A percentile compares a stretch with the other conserved stretches of the same genome.
phyloP scores from a whole-genome alignment of 805 yeast genomes.

The Zygosaccharomyces pseudorouxii region DNA sequence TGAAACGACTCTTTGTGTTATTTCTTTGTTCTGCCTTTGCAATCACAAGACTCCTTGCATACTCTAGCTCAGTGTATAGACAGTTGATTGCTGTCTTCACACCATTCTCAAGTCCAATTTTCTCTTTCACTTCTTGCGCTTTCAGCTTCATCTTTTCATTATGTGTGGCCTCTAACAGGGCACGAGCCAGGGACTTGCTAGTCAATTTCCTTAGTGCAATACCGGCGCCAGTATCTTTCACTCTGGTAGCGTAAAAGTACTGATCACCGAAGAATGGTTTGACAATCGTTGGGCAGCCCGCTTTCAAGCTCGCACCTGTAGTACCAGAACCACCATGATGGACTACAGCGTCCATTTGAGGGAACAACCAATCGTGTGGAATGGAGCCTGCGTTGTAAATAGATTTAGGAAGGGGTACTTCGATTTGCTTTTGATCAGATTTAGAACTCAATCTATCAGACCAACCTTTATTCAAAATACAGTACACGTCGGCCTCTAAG shows the following conservation, averaged over 20 bases:
- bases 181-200: constrained; percentile 56
- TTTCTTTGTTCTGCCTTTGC: constrained; percentile 38
- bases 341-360: constrained; percentile 85
- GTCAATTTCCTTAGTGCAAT: constrained; percentile 64
- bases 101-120: constrained; percentile 72
- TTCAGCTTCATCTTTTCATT: constrained; percentile 62
- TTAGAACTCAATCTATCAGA: constrained; percentile 59
- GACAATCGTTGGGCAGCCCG: constrained; percentile 83
- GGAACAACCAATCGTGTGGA: constrained; percentile 94
- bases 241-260: constrained; percentile 81
- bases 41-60: constrained; percentile 56
- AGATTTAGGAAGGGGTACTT: constrained; percentile 54
- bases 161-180: constrained; percentile 62
- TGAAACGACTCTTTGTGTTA: neutral
- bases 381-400: constrained; percentile 66
- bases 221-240: constrained; percentile 88
- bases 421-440: constrained; percentile 32
- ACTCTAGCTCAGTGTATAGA: constrained; percentile 76
- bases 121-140: constrained; percentile 59
- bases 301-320: constrained; percentile 83
- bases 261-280: constrained; percentile 98
- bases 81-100: constrained; percentile 69
- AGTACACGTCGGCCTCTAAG: constrained; percentile 70
- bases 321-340: constrained; percentile 98
- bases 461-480: constrained; percentile 93